A percentile compares a stretch with the other conserved stretches of the same genome.
phyloP scores from a whole-genome alignment of 2,329 filamentous ascomycete genomes.

The Penicillium sclerotiorum region DNA sequence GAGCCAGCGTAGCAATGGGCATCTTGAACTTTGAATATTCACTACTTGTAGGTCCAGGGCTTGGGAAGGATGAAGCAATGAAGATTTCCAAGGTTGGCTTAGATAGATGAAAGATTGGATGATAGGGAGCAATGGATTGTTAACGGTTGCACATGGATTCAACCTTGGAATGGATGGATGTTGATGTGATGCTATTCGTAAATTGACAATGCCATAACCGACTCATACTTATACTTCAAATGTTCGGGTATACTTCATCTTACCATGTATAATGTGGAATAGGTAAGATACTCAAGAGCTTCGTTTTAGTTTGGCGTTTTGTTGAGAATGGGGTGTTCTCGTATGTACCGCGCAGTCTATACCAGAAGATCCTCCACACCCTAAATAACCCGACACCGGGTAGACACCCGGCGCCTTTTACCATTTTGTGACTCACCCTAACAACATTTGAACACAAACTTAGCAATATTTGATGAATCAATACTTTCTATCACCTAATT shows the following conservation, averaged over 20 bases:
- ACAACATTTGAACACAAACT: neutral
- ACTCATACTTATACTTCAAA: neutral
- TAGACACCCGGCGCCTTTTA: neutral
- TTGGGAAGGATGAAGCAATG: no score
- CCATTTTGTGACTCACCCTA: neutral
- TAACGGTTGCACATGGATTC: neutral
- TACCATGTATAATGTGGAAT: neutral
- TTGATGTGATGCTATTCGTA: neutral
- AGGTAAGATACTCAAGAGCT: no score
- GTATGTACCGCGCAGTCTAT: neutral
- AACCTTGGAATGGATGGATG: neutral
- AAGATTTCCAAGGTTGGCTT: no score
- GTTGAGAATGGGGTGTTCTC: neutral
- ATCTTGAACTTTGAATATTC: neutral
- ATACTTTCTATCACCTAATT: neutral
- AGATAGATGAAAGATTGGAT: no score
- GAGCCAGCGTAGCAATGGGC: neutral
- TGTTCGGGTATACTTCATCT: neutral
- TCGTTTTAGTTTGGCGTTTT: neutral
- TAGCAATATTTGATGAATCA: neutral
- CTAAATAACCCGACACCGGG: neutral
- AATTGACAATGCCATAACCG: neutral
- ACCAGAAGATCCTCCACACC: neutral
- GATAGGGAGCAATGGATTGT: neutral
- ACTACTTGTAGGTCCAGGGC: no score